Evolutionary conservation across 768 basidiomycete genomes (phyloP), one percentile per base, ranked within the genome.

Genomic region (Mycena vulgaris): DNA sequence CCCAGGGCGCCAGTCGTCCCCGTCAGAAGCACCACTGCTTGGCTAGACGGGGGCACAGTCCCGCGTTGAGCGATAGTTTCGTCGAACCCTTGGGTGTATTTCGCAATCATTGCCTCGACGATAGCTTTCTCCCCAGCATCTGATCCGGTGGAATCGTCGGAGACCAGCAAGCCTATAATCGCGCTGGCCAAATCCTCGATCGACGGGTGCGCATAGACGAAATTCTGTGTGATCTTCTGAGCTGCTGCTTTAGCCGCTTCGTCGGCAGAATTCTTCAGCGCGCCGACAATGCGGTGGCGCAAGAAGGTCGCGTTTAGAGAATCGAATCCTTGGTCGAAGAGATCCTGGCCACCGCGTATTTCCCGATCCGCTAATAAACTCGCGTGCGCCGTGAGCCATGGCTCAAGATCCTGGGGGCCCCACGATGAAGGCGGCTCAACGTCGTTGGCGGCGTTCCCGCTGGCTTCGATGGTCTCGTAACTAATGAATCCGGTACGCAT

Each of bases 291-390:
- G 5, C 83, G 79, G 47, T 81, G 83, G 35, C 78, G 82, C 31
- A 86, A 70, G 65, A 83, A 81, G 0, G 82, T 83, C 7, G 82
- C 80, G 17, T 79, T 81, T 47, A 86, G 71, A 51, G 83, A 83
- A 45, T 83, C 82, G 45, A 82, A 81, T 11, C 81, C 82, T 52
- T 80, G 79, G 13, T 78, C 75, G 66, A 82, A 83, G 11, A 83
- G 55, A 70, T 81, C 77, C 21, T 27, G 60, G 2, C 73, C 59
- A 4, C 70, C 11, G 3, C 47, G 67, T 2, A 80, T 47, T 1
- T 61, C 51, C 9, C 37, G 58, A 16, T 61, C 63, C 5, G 74
- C 65, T 5, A 63, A 9, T 6, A 77, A 25, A n/a, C 73, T 75
- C 0, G 68, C 75, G 64, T 80, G 77, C 6, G 42, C 37, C 16